Conservation (phyloP, 2,329 filamentous ascomycete species). For the Cryphonectria carpinicola region DNA sequence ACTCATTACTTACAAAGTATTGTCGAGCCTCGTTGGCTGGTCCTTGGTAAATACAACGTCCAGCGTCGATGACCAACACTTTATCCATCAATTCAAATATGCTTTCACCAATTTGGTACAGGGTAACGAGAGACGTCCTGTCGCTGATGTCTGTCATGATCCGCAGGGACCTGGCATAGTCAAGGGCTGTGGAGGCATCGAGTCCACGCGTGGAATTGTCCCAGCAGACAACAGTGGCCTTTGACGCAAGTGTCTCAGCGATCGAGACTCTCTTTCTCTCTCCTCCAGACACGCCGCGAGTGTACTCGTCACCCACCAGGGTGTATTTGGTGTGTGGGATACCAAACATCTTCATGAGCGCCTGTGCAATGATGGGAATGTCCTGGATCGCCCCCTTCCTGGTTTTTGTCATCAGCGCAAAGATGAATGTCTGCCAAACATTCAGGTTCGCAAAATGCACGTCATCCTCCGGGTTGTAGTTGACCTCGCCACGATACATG, state of each 20-base stretch:
- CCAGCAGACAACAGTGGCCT: conserved; percentile 71
- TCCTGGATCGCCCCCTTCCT: conserved; percentile 65
- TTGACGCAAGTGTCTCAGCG: conserved; percentile 67
- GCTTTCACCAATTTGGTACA: conserved; percentile 66
- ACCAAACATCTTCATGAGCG: conserved; percentile 68
- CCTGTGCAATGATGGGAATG: conserved; percentile 60
- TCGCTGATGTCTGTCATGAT: conserved; percentile 69
- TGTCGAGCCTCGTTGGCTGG: conserved; percentile 61
- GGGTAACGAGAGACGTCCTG: conserved; percentile 62
- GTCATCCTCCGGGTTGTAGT: conserved; percentile 67
- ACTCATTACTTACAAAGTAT: conserved; percentile 60
- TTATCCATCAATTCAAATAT: conserved; percentile 70
- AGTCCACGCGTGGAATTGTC: conserved; percentile 70
- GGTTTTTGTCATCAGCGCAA: conserved; percentile 68
- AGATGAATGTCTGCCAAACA: conserved; percentile 68
- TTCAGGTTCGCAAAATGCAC: conserved; percentile 66
- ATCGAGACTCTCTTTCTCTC: conserved; percentile 77
- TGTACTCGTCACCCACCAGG: conserved; percentile 69
- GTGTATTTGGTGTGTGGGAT: conserved; percentile 70
- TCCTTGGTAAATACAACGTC: conserved; percentile 71
- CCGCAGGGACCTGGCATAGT: conserved; percentile 67
- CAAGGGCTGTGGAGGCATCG: conserved; percentile 67
- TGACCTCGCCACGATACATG: conserved; percentile 63
- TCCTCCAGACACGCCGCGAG: conserved; percentile 65
- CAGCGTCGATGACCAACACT: conserved; percentile 68